These are phyloP conservation scores for Lentinula lateritia DNA, from an alignment of 768 basidiomycete species.

Conservation along the genomic window DNA sequence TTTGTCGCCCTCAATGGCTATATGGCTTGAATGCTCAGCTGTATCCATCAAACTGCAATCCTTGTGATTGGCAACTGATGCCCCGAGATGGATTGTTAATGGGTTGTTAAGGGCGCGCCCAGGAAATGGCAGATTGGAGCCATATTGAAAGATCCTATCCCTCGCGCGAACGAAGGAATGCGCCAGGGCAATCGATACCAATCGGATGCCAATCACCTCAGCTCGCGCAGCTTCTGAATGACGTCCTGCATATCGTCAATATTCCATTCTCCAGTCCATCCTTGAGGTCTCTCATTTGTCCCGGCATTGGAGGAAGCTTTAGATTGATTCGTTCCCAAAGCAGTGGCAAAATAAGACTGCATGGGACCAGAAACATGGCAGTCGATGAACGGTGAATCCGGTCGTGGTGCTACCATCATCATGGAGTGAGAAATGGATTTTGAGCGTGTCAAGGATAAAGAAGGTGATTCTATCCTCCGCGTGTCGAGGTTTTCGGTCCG, in stretches of 20 bases:
- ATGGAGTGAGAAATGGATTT: constrained; percentile 4
- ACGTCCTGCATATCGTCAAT: constrained; percentile 7
- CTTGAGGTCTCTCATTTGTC: constrained; percentile 1
- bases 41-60: not conserved
- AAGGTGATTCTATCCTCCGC: not conserved
- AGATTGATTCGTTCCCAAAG: not conserved
- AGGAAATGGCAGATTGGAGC: not conserved
- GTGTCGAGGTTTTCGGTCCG: not conserved
- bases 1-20: too few relatives aligned
- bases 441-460: not conserved
- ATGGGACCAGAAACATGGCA: not conserved
- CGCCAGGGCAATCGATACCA: not conserved
- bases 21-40: not conserved
- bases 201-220: not conserved
- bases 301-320: not conserved
- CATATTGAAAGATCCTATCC: not conserved
- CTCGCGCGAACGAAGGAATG: not conserved
- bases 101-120: not conserved
- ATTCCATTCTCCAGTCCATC: constrained; percentile 11
- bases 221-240: constrained; percentile 3
- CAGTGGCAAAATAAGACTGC: not conserved
- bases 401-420: constrained; percentile 1
- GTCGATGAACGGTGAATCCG: constrained; percentile 7
- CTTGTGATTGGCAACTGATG: too few relatives aligned
- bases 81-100: not conserved